A percentile compares a stretch with the other conserved stretches of the same genome.
Evolutionary conservation across 1,284 basidiomycete genomes (phyloP).

Genomic region (Blastosporella zonata): DNA sequence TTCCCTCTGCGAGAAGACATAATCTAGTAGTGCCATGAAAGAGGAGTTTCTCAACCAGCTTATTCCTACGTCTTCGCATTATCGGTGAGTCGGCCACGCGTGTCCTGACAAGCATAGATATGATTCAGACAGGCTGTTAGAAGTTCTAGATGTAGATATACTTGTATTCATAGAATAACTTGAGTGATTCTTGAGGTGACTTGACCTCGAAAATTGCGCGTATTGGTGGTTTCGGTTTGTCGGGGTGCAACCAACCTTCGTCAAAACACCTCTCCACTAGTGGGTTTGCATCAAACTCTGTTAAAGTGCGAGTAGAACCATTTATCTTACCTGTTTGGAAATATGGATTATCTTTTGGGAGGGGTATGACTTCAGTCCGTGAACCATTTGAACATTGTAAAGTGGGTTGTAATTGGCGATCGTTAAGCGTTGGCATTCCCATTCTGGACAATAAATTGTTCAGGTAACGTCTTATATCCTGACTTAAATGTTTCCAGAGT

Average conservation of each 20-base stretch:
- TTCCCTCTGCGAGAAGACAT: slow-evolving; percentile 54
- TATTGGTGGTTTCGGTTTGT: slow-evolving; percentile 48
- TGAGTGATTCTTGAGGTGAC: slow-evolving; percentile 40
- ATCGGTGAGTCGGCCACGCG: neutral
- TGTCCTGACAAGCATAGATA: slow-evolving; percentile 2
- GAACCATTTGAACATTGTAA: slow-evolving; percentile 6
- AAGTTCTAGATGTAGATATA: slow-evolving; percentile 24
- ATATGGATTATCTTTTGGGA: slow-evolving; percentile 1
- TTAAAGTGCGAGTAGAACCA: neutral
- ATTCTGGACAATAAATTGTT: neutral
- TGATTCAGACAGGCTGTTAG: too few relatives aligned
- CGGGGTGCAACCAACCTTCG: slow-evolving; percentile 55
- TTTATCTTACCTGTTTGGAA: slow-evolving; percentile 7
- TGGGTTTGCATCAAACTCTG: neutral
- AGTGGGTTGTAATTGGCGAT: neutral
- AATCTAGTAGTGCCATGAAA: slow-evolving; percentile 49
- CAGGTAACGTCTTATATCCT: too few relatives aligned
- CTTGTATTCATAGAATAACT: slow-evolving; percentile 50
- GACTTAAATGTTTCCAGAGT: too few relatives aligned
- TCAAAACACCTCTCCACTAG: slow-evolving; percentile 50
- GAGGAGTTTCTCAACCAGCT: slow-evolving; percentile 8
- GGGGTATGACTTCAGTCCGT: slow-evolving; percentile 4
- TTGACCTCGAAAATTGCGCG: slow-evolving; percentile 52
- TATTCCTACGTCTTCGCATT: neutral
- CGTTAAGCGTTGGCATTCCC: neutral